phyloP scores from a whole-genome alignment of 2,329 filamentous ascomycete genomes.

The Cordyceps militaris region DNA sequence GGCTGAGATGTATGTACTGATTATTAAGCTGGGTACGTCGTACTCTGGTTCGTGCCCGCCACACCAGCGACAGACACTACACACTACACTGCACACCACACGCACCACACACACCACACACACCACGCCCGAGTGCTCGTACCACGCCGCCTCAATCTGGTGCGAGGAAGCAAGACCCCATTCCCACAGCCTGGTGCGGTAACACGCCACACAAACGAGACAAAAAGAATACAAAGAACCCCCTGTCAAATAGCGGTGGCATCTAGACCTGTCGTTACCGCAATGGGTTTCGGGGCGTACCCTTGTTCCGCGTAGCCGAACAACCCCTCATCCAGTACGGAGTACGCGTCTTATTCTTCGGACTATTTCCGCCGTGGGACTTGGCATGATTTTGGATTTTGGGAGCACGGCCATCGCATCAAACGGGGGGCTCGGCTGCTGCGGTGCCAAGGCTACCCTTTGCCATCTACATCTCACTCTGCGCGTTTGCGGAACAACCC shows the following conservation, averaged over 20 bases:
- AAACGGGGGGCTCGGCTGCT: background rate
- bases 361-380: background rate
- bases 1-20: too few relatives aligned
- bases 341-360: background rate
- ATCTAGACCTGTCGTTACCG: background rate
- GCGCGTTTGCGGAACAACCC: background rate
- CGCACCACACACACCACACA: too few relatives aligned
- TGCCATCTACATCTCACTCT: background rate
- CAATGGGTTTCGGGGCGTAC: background rate
- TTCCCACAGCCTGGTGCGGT: too few relatives aligned
- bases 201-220: background rate
- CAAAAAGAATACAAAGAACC: background rate
- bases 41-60: background rate
- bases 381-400: background rate
- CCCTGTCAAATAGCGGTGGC: background rate
- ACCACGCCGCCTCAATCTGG: too few relatives aligned
- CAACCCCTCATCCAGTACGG: background rate
- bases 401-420: background rate
- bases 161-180: too few relatives aligned
- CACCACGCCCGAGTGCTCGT: too few relatives aligned
- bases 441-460: background rate
- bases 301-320: background rate
- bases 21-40: too few relatives aligned
- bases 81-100: too few relatives aligned
- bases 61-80: too few relatives aligned